These are phyloP conservation scores for Ulvella scutata DNA, from an alignment of 139 green algal species.

Conservation along the genomic window DNA sequence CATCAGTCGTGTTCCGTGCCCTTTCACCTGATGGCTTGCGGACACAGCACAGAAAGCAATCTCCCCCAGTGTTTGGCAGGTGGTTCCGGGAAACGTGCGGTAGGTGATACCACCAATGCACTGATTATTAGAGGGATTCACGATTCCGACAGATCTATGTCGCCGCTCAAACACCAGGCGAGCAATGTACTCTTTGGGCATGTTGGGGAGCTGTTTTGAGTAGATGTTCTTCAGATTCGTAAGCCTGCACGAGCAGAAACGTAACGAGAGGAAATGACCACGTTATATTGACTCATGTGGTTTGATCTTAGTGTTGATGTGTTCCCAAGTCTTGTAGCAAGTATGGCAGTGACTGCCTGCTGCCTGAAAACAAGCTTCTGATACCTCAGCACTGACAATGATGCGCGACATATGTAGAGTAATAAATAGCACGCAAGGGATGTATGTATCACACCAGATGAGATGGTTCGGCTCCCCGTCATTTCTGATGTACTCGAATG, in stretches of 20 bases:
- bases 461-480: slow-evolving; percentile 31
- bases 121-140: slow-evolving; percentile 25
- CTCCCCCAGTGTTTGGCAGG: slow-evolving; percentile 62
- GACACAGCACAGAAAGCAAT: slow-evolving; percentile 97
- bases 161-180: slow-evolving; percentile 76
- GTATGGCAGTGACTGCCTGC: background rate
- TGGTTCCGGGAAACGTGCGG: slow-evolving; percentile 44
- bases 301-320: slow-evolving; percentile 8
- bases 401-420: slow-evolving; percentile 8
- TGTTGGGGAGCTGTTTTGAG: slow-evolving; percentile 43
- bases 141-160: slow-evolving; percentile 59
- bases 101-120: slow-evolving; percentile 90
- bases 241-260: slow-evolving; percentile 37
- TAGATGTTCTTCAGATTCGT: slow-evolving; percentile 86
- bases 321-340: background rate
- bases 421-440: background rate
- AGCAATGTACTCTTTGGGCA: slow-evolving; percentile 87
- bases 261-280: slow-evolving; percentile 11
- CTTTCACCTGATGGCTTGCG: slow-evolving; percentile 77
- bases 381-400: slow-evolving; percentile 6
- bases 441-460: slow-evolving; percentile 15
- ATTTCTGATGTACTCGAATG: slow-evolving; percentile 50
- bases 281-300: slow-evolving; percentile 17
- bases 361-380: background rate
- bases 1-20: slow-evolving; percentile 94